Evolutionary conservation across 805 yeast species (phyloP).

Genomic region (Suhomyces kilbournensis): DNA sequence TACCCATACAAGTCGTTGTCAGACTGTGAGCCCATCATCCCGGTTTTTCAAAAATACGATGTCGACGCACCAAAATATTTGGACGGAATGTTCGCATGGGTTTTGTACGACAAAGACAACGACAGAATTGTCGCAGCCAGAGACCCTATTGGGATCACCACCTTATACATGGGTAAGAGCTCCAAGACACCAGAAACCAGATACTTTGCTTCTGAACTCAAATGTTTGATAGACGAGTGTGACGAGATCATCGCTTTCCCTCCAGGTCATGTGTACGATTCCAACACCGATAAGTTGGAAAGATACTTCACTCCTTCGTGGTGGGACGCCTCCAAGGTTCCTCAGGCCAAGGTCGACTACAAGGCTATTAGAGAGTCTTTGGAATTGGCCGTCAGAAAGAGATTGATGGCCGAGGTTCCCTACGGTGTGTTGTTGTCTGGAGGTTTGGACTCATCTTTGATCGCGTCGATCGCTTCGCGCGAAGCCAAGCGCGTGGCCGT

Average conservation of each 20-base stretch:
- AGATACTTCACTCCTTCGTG: slow-evolving; percentile 91
- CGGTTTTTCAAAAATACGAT: slow-evolving; percentile 82
- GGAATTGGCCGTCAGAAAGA: slow-evolving; percentile 95
- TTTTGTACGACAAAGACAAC: slow-evolving; percentile 73
- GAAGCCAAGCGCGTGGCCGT: slow-evolving; percentile 79
- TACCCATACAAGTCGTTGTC: slow-evolving; percentile 81
- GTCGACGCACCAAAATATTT: slow-evolving; percentile 86
- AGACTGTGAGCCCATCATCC: slow-evolving; percentile 98
- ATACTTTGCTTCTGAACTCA: slow-evolving; percentile 91
- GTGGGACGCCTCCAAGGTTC: slow-evolving; percentile 83
- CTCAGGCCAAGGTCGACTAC: slow-evolving; percentile 74
- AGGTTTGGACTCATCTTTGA: slow-evolving; percentile 94
- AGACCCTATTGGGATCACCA: slow-evolving; percentile 97
- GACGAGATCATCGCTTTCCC: slow-evolving; percentile 93
- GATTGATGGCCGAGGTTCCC: slow-evolving; percentile 99
- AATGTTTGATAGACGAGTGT: slow-evolving; percentile 92
- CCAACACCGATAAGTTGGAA: slow-evolving; percentile 77
- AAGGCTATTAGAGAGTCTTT: slow-evolving; percentile 70
- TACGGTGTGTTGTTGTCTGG: slow-evolving; percentile 97
- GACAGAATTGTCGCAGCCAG: slow-evolving; percentile 96
- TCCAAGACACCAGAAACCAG: slow-evolving; percentile 68
- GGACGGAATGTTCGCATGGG: slow-evolving; percentile 99
- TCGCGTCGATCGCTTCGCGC: slow-evolving; percentile 95
- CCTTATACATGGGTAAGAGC: slow-evolving; percentile 90
- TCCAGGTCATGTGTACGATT: slow-evolving; percentile 97